Conservation (phyloP, 2,329 filamentous ascomycete genomes). For the Diaporthe amygdali region DNA sequence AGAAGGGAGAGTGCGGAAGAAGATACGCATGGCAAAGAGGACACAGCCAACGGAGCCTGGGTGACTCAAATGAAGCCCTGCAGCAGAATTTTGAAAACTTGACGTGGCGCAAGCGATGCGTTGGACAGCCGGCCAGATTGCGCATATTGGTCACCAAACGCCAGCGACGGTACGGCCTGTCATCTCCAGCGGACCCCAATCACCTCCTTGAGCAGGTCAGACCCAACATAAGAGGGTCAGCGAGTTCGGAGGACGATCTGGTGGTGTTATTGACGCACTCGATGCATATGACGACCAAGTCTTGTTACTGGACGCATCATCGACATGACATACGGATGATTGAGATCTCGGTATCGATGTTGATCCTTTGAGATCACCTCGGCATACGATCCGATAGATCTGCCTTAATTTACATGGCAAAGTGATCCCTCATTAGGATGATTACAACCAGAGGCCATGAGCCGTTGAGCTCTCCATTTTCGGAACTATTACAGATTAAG, state of each 20-base stretch:
- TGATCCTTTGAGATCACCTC: not conserved
- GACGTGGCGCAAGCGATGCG: not conserved
- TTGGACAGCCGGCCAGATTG: not conserved
- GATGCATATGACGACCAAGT: not conserved
- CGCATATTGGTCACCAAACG: not conserved
- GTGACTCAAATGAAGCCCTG: not conserved
- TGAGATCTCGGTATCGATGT: not conserved
- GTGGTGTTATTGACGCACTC: not conserved
- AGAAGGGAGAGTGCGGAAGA: slow-evolving; percentile 10
- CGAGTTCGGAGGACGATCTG: not conserved
- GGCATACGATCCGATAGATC: not conserved
- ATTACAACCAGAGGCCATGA: too few species aligned
- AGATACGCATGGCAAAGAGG: slow-evolving; percentile 12
- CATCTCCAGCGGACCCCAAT: not conserved
- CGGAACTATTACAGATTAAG: not conserved
- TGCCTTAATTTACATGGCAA: not conserved
- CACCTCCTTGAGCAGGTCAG: not conserved
- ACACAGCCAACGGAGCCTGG: not conserved
- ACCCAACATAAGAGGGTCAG: not conserved
- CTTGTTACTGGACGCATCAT: not conserved
- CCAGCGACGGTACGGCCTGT: not conserved
- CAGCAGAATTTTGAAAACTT: not conserved
- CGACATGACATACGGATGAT: too few species aligned
- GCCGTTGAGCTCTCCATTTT: not conserved
- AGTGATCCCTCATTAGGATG: too few species aligned